Evolutionary conservation across 306 rosid genomes (phyloP), one percentile per base, ranked within the genome.

Genomic region (Vigna trinervia): DNA sequence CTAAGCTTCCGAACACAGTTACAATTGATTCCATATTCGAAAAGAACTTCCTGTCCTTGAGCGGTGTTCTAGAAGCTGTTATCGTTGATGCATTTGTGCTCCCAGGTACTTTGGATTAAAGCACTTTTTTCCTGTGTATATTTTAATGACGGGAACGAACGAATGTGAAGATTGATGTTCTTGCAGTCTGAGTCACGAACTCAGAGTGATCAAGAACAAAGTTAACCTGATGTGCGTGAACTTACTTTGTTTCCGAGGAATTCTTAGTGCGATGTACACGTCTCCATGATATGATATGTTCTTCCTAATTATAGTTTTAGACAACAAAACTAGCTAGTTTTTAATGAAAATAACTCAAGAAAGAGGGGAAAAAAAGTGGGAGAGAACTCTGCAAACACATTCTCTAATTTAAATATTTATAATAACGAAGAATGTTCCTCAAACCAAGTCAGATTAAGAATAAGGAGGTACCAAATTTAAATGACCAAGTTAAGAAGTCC

Each of bases 11-110:
- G 1, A 94, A 86, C 68, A 90, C 96, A 3, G 90, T 88, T 69
- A 86, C 96, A 9, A 88, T 94, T 69, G 98, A 94, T 78, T 89
- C 98, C 4, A 88, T 94, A 65, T 87, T 83, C 30, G 93, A 88
- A 88, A 92, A 92, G 61, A 90, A 88, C 30, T 94, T 92, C 86
- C 81, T 94, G 72, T 81, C 97, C 8, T 85, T 92, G 78, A 90
- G 72, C 69, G 84, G 97, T 67, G 88, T 88, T 61, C 74, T 94
- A 84, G 96, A 94, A 81, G 90, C 83, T 19, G 91, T 94, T 71
- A 85, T 90, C 34, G 66, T 94, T 1, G 90, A 94, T 54, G 85
- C 86, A 26, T 89, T 83, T 87, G 83, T 88, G 70, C 98, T 94
- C 71, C 98, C 98, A 78, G 97, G 98, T 94, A 83, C 38, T 30